phyloP scores from a whole-genome alignment of 441 rosid species.

The Eutrema salsugineum region DNA sequence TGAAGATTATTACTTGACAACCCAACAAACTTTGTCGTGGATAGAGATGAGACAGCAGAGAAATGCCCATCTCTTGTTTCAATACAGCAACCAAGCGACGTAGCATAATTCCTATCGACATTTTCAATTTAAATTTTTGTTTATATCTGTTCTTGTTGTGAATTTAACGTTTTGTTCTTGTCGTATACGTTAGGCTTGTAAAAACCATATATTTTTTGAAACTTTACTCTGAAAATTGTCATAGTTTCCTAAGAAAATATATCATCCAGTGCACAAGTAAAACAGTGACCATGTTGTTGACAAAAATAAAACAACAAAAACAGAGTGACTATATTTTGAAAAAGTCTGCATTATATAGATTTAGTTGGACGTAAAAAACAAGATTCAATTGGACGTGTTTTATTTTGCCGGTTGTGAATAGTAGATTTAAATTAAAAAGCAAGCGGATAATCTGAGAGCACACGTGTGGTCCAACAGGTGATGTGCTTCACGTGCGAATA shows the following conservation, averaged over 20 bases:
- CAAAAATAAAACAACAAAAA: no score
- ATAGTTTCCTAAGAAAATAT: background rate
- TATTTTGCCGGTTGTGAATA: background rate
- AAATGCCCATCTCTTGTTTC: slow-evolving; percentile 30
- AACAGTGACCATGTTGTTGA: background rate
- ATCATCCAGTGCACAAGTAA: background rate
- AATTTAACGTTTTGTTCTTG: slow-evolving; percentile 24
- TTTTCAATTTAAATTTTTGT: slow-evolving; percentile 7
- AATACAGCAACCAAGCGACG: slow-evolving; percentile 17
- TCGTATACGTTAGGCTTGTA: slow-evolving; percentile 16
- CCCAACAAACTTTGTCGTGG: slow-evolving; percentile 33
- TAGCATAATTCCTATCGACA: slow-evolving; percentile 12
- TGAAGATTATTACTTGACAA: slow-evolving; percentile 21
- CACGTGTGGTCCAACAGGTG: slow-evolving; percentile 31
- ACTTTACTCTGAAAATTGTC: background rate
- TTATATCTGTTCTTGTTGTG: background rate
- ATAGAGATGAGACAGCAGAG: slow-evolving; percentile 25
- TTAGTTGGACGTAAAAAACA: background rate
- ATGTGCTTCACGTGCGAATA: slow-evolving; percentile 28
- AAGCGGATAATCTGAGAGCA: background rate
- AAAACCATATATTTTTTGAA: background rate
- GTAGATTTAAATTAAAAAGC: background rate
- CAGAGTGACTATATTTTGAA: background rate
- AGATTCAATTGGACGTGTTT: no score
- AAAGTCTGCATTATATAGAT: background rate